phyloP scores from a whole-genome alignment of 208 protist species.

The Lotmaria passim region DNA sequence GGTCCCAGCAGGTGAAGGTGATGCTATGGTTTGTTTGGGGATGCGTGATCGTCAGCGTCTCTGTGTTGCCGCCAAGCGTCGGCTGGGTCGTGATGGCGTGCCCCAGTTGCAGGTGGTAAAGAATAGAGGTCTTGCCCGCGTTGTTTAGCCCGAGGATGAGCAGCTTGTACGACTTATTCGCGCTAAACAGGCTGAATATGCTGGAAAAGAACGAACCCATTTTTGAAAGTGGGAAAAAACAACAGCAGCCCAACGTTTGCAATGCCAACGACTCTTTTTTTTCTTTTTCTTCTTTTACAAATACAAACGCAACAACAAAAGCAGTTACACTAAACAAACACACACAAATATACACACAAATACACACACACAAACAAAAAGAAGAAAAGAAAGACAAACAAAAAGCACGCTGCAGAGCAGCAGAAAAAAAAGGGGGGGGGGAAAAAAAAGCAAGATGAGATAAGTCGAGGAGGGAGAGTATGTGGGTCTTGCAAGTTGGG shows the following conservation, averaged over 20 bases:
- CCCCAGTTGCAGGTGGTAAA: constrained; percentile 98
- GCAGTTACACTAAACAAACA: no score
- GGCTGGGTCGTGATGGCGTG: constrained; percentile 97
- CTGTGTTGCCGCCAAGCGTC: constrained; percentile 97
- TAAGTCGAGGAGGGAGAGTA: no score
- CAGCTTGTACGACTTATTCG: constrained; percentile 79
- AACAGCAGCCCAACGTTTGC: neutral
- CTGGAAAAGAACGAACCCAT: constrained; percentile 79
- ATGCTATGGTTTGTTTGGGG: constrained; percentile 83
- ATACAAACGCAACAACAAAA: neutral
- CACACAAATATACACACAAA: no score
- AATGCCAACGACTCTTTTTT: no score
- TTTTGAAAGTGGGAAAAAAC: constrained; percentile 8
- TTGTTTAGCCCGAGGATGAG: constrained; percentile 97
- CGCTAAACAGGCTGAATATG: constrained; percentile 67
- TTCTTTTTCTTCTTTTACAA: constrained; percentile 5
- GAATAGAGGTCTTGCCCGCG: constrained; percentile 98
- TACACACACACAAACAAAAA: no score
- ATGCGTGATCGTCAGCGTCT: constrained; percentile 97
- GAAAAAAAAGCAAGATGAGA: no score
- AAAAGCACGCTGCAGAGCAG: no score
- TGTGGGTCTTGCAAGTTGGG: no score
- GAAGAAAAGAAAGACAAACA: no score
- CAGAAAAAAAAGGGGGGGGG: no score
- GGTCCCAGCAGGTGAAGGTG: constrained; percentile 97